Base-by-base conservation (phyloP, 2,329 filamentous ascomycete species). In the Ceratocystiopsis minuta region DNA sequence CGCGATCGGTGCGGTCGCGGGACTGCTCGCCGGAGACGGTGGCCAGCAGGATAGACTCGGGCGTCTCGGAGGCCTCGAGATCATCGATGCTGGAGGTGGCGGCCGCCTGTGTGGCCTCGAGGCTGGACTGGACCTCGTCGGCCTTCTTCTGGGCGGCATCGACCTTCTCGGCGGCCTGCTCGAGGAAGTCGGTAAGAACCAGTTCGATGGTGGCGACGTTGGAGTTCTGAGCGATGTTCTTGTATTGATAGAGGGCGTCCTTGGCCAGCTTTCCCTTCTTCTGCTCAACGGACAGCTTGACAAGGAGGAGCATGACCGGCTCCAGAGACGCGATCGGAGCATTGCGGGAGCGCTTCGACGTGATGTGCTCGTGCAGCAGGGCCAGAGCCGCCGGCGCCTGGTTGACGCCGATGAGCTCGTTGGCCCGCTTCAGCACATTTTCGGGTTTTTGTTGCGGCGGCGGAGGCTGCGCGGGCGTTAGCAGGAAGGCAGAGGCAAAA, bases 171-270 rank as follows among this genome's bases (percentile, higher is more conserved):
- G 93, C 88, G 53, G 90, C 88, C 51, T 96, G 74, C 63, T 96
- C 85, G 65, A 98, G 95, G 65, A 98, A 98, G 61, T 81, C 87
- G 66, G 94, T 94, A 55, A 98, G 75, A 51, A 98, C 90, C 53
- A 93, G 69, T 78, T 96, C 90, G 60, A 98, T 98, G 47, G 90
- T 98, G 54, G 77, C 86, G 52, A 98, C 86, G 59, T 96, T 96
- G 53, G 88, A 94, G 67, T 98, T 98, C 63, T 98, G 90, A 43
- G 87, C 88, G 52, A 95, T 96, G 63, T 98, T 98, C 73, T 98
- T 98, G 75, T 98, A 98, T 63, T 95, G 90, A 63, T 96, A 98
- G 39, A 98, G 73, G 47, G 90, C 90, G 67, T 98, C 90, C 72
- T 98, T 98, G 62, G 88, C 90, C 47, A 90, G 74, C 66, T 98